Evolutionary conservation across 1,284 basidiomycete species (phyloP), one percentile per base, ranked within the genome.

Genomic region (Volvariella surrecta): DNA sequence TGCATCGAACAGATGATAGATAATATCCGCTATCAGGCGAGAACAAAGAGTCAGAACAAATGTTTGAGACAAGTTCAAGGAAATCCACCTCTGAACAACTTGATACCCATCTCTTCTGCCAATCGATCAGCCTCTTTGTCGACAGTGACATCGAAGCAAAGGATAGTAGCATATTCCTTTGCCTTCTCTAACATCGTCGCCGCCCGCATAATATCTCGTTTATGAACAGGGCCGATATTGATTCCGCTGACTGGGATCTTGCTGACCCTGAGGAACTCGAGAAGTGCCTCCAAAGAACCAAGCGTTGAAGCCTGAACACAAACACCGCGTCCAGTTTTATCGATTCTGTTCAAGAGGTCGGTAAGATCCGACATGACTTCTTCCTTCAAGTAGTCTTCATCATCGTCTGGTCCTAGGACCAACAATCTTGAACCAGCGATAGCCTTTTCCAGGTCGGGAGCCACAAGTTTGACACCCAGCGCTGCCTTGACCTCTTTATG

Each of bases 401-500:
- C 93, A 54, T 98, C 94, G 56, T 97, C 92, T 43, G 91, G 89
- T 11, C 91, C 87, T 45, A 86, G 79, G 32, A 99, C 90, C 37
- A 98, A 78, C 47, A 99, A 68, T 11, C 93, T 83, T 37, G 95
- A 98, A 59, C 96, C 96, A 47, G 95, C 94, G 50, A 99, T 96
- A n/a, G 96, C 95, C 65, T 98, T 98, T 58, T 99, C 96, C 21
- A 99, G 79, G 61, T 97, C 95, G 1, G 95, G 87, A 0, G 92
- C 96, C 20, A 86, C 79, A 52, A 99, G 84, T 72, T 99, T 99
- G 62, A 99, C 89, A 66, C 96, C 96, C 43, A 98, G 74, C 3
- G 96, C 94, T 2, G 96, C 96, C 68, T 95, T 98, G 64, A 99
- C 91, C 64, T 92, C 86, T 68, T 95, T 97, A 71, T 99, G 89